phyloP scores from a whole-genome alignment of 2,329 filamentous ascomycete species.

The Pyrenophora graminea region DNA sequence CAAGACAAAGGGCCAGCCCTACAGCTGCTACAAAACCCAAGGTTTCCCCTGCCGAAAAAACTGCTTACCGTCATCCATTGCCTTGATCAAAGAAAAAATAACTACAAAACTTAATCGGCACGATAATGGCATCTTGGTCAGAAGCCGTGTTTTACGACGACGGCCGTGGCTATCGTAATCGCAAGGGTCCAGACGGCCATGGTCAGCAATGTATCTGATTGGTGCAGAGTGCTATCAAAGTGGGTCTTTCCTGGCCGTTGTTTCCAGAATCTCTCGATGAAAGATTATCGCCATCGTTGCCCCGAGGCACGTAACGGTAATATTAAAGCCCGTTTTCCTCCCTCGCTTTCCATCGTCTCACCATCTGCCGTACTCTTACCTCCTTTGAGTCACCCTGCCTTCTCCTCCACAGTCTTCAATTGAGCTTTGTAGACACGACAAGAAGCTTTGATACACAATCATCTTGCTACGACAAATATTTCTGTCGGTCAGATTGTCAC shows the following conservation, averaged over 20 bases:
- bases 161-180: conserved; percentile 28
- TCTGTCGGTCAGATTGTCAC: not conserved
- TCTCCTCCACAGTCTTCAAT: conserved; percentile 12
- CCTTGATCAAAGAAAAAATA: conserved; percentile 1
- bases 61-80: not conserved
- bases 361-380: conserved; percentile 5
- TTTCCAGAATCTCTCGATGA: conserved; percentile 17
- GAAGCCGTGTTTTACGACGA: conserved; percentile 2
- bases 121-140: conserved; percentile 12
- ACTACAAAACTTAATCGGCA: conserved; percentile 14
- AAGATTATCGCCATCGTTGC: conserved; percentile 25
- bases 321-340: conserved; percentile 19
- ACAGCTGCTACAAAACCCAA: conserved; percentile 12
- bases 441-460: not conserved
- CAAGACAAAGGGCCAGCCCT: conserved; percentile 3
- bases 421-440: conserved; percentile 9
- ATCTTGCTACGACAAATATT: not conserved
- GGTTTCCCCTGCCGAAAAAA: not conserved
- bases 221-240: conserved; percentile 10
- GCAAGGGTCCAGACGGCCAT: conserved; percentile 21
- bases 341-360: not conserved
- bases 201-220: conserved; percentile 18
- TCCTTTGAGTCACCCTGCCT: conserved; percentile 1
- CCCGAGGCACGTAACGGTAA: conserved; percentile 7
- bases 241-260: conserved; percentile 12